Evolutionary conservation across 2,329 filamentous ascomycete species (phyloP).

Genomic region (Epichloe sibirici): DNA sequence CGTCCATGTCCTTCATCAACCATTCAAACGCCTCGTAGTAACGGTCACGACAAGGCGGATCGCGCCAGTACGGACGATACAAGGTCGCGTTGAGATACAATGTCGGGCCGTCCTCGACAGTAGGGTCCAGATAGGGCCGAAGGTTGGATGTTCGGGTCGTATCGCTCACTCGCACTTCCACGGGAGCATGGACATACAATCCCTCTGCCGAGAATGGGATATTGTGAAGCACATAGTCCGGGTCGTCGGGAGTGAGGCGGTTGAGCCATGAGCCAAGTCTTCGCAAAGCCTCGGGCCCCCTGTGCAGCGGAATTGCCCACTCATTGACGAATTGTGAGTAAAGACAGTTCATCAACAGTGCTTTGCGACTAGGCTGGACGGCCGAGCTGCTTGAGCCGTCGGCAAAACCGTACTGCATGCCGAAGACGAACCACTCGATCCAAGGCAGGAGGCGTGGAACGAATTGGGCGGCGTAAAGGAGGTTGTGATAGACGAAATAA

Average conservation of each 20-base stretch:
- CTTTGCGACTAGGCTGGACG: constrained; percentile 66
- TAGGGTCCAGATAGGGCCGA: constrained; percentile 55
- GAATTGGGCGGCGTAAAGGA: constrained; percentile 70
- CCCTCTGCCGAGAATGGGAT: constrained; percentile 75
- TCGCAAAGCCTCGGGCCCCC: constrained; percentile 75
- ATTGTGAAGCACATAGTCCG: constrained; percentile 47
- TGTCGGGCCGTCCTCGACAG: constrained; percentile 53
- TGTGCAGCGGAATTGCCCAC: constrained; percentile 80
- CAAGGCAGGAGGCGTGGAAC: constrained; percentile 70
- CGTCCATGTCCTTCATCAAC: constrained; percentile 76
- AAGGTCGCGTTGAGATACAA: constrained; percentile 85
- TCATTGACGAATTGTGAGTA: constrained; percentile 99
- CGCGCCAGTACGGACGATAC: constrained; percentile 67
- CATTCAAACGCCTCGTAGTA: constrained; percentile 90
- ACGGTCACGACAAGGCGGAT: constrained; percentile 61
- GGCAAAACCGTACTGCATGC: constrained; percentile 90
- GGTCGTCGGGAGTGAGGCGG: constrained; percentile 46
- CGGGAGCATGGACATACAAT: constrained; percentile 76
- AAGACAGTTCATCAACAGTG: constrained; percentile 89
- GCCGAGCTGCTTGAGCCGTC: constrained; percentile 57
- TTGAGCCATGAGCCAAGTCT: constrained; percentile 81
- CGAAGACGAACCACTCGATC: constrained; percentile 94
- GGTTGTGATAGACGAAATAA: constrained; percentile 83
- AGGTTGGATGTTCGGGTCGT: constrained; percentile 32
- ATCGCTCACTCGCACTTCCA: constrained; percentile 81